A percentile compares a stretch with the other conserved stretches of the same genome.
Conservation (phyloP, 2,329 filamentous ascomycete genomes). For the Davidsoniella eucalypti region DNA sequence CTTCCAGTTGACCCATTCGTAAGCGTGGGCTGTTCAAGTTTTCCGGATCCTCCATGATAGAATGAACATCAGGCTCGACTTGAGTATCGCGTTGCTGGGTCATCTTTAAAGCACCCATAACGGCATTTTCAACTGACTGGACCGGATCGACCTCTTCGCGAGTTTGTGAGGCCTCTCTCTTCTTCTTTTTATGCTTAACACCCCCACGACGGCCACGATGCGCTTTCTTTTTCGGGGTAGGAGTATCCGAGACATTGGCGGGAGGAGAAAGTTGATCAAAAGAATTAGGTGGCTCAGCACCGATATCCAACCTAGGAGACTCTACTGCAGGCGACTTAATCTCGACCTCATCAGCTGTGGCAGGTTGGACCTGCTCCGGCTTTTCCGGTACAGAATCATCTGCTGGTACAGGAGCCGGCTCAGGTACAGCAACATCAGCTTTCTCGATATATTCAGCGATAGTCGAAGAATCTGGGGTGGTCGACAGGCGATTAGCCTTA, state of each 20-base stretch:
- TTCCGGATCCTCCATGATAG: constrained; percentile 38
- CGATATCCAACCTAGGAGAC: too few species aligned
- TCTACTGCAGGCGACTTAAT: neutral
- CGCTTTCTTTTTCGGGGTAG: constrained; percentile 40
- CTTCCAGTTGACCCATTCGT: constrained; percentile 46
- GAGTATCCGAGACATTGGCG: constrained; percentile 13
- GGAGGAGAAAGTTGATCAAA: constrained; percentile 6
- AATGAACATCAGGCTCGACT: constrained; percentile 46
- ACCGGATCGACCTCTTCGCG: constrained; percentile 28
- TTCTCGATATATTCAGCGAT: constrained; percentile 1
- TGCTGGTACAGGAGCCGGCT: neutral
- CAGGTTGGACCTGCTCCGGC: neutral
- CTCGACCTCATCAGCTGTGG: neutral
- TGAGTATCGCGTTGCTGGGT: constrained; percentile 28
- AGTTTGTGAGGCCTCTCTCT: constrained; percentile 34
- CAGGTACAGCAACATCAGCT: neutral
- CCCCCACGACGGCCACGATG: constrained; percentile 59
- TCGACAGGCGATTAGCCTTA: neutral
- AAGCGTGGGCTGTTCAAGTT: constrained; percentile 43
- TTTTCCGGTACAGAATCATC: neutral
- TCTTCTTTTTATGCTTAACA: constrained; percentile 45
- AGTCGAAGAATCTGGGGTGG: neutral
- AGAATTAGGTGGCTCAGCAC: constrained; percentile 1
- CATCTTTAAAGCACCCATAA: constrained; percentile 41
- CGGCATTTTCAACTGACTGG: constrained; percentile 41